Base-by-base conservation (phyloP, 495 filamentous ascomycete genomes). In the Elasticomyces elasticus region DNA sequence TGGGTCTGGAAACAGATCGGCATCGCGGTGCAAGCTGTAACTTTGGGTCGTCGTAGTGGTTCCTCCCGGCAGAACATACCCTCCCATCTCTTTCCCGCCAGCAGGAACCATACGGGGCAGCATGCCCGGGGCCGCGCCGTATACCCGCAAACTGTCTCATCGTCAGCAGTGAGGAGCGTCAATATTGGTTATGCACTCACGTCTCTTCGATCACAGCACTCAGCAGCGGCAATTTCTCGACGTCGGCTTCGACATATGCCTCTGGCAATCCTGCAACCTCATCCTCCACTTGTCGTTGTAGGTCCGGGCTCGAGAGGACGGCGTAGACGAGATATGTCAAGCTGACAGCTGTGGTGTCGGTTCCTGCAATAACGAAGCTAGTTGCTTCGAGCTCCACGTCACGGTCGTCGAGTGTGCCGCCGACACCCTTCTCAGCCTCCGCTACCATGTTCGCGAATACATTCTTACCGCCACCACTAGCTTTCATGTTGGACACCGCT, bases 311-410 rank as follows among this genome's bases (percentile, higher is more conserved):
- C n/a, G 48, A 49, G 17, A 60, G 66, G 1, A 76, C 69, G 5
- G 64, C 62, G 59, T 69, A 72, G 5, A 64, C 44, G 10, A 74
- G 62, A 50, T 71, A 76, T 0, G 72, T 75, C 22, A 76, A 38
- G 0, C 69, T 71, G 23, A 70, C 67, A 0, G 73, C 69, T 1
- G 76, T 79, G 0, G 77, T 78, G 38, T 79, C 76, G 15, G 65
- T 71, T 0, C 77, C 77, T 0, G 75, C 78, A 4, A 78, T n/a
- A 35, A 80, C 74, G 24, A 77, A 76, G 0, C 52, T 59, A n/a
- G 65, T 61, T 0, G 75, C 76, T 31, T 77, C 72, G 7, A 61
- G 41, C 6, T 40, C 30, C 31, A 80, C 69, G 33, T 79, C 74
- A 0, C 57, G 38, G 9, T 67, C 56, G 9, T 63, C 59, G 0